phyloP scores from a whole-genome alignment of 148 eudicot species.

The Cornus kousa region DNA sequence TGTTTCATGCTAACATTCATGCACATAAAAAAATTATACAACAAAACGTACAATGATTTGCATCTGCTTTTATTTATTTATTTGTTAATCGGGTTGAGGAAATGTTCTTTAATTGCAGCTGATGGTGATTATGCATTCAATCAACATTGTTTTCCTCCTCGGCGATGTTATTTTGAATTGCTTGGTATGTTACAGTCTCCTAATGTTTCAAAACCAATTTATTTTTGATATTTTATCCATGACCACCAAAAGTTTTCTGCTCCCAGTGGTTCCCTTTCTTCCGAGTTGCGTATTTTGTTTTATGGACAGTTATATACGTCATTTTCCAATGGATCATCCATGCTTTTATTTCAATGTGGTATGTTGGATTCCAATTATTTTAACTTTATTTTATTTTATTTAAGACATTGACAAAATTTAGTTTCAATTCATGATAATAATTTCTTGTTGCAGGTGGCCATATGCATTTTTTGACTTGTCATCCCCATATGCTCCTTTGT shows the following conservation, averaged over 20 bases:
- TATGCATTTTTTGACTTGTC: constrained; percentile 83
- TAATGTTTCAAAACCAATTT: neutral
- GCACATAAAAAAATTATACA: neutral
- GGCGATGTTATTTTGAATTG: constrained; percentile 35
- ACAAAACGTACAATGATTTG: neutral
- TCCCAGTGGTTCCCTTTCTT: constrained; percentile 77
- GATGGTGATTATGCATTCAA: constrained; percentile 36
- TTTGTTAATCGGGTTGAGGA: constrained; percentile 9
- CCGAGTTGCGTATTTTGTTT: constrained; percentile 65
- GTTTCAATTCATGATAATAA: neutral
- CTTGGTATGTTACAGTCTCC: constrained; percentile 31
- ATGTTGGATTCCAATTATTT: constrained; percentile 8
- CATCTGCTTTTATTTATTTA: neutral
- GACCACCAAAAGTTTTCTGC: neutral
- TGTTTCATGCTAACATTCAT: neutral
- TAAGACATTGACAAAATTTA: neutral
- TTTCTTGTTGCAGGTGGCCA: constrained; percentile 70
- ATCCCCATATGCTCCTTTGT: constrained; percentile 69
- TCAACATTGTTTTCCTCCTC: constrained; percentile 46
- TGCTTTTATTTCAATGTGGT: constrained; percentile 56
- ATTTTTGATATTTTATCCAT: neutral
- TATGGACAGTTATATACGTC: constrained; percentile 68
- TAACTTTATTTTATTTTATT: no score
- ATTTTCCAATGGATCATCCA: constrained; percentile 88
- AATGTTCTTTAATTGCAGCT: constrained; percentile 24